Evolutionary conservation across 202 grass and related monocot genomes (phyloP), one percentile per base, ranked within the genome.

Genomic region (Zizania palustris): DNA sequence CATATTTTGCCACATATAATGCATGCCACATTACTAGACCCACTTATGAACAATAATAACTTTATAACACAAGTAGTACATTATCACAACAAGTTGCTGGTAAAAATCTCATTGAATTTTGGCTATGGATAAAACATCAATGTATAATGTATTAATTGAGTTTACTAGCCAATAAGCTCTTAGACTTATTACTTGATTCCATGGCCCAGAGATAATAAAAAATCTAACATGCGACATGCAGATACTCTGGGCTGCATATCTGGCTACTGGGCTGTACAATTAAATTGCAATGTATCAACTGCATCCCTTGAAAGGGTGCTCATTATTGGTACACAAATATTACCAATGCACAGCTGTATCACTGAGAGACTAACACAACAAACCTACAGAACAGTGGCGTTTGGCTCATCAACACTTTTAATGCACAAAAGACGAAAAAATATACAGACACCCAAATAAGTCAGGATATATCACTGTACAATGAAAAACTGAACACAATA

Each of bases 1-100:
- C 14, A 3, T 6, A 11, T 59, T 58, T 45, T 48, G 54, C 16
- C 65, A 80, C 54, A 58, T 59, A 78, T 9, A 38, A 14, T 79
- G 39, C 0, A 79, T 59, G 9, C 44, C 7, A 19, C 51, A 53
- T 45, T 64, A 59, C 9, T 0, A 15, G 55, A 2, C 4, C 65
- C 16, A 37, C 28, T 59, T 9, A 57, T 44, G 21, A 37, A 1
- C 57, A 15, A 36, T 42, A 20, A 42, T 16, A 9, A 42, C 9
- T 38, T 19, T 65, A 19, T 18, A 65, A 65, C 60, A n/a, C 7
- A 9, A 63, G 14, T 38, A 15, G 13, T 16, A 3, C 34, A 6
- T 64, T 41, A 41, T 64, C 60, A 62, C 8, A 8, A 63, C 36
- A 40, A 18, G 36, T 18, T 40, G 37, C 7, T 40, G 37, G 15